A percentile compares a stretch with the other conserved stretches of the same genome.
phyloP scores from a whole-genome alignment of 2,329 filamentous ascomycete species.

The Thelonectria olida region DNA sequence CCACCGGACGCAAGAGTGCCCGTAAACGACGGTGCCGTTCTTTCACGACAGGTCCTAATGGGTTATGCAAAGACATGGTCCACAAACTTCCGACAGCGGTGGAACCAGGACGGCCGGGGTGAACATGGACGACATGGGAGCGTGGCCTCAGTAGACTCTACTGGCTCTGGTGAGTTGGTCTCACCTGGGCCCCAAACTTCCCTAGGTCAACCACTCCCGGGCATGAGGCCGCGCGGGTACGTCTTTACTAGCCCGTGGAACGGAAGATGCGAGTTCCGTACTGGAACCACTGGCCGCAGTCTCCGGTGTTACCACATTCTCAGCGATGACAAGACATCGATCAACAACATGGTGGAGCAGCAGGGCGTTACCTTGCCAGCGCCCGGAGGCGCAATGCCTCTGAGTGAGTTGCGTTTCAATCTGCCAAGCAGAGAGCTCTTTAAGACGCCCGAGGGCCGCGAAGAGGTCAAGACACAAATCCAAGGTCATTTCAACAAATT shows the following conservation, averaged over 20 bases:
- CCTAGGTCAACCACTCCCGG: constrained; percentile 52
- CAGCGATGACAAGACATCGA: constrained; percentile 50
- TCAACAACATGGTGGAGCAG: constrained; percentile 56
- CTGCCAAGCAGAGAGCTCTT: constrained; percentile 70
- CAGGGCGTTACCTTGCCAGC: constrained; percentile 42
- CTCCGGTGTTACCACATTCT: constrained; percentile 80
- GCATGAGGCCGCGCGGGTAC: constrained; percentile 71
- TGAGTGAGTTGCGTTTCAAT: constrained; percentile 92
- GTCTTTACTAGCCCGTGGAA: constrained; percentile 88
- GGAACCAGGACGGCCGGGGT: constrained; percentile 47
- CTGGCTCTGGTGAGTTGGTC: constrained; percentile 45
- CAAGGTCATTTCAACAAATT: constrained; percentile 57
- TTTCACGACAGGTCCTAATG: constrained; percentile 68
- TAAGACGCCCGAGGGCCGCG: constrained; percentile 45
- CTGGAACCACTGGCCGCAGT: constrained; percentile 77
- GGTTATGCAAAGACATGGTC: constrained; percentile 61
- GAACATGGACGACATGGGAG: constrained; percentile 43
- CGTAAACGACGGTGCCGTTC: constrained; percentile 45
- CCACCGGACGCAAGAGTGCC: constrained; percentile 18
- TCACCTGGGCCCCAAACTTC: constrained; percentile 44
- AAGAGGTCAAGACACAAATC: constrained; percentile 45
- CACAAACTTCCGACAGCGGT: constrained; percentile 56
- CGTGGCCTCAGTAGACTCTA: constrained; percentile 43
- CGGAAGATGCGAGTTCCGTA: constrained; percentile 85
- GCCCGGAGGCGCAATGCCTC: constrained; percentile 42